Percentiles rank a stretch among this genome's conserved stretches.
These are phyloP conservation scores for Lophiostoma macrostomum DNA, from an alignment of 495 filamentous ascomycete genomes.

Conservation along the genomic window DNA sequence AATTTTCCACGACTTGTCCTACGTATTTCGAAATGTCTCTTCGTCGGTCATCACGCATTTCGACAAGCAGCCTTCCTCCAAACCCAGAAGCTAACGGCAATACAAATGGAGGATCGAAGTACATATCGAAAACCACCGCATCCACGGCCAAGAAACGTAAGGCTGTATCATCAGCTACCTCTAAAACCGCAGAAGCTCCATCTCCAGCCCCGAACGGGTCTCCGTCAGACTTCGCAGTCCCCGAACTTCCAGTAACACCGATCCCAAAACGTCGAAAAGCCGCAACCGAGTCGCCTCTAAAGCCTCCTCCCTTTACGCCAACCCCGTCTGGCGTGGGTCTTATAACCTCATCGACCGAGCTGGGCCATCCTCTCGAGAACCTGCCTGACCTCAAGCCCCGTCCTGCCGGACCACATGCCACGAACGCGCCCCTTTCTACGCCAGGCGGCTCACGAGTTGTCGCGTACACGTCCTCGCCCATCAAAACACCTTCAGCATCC, in stretches of 20 bases:
- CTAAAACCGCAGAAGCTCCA: background rate
- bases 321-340: constrained; percentile 19
- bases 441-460: constrained; percentile 70
- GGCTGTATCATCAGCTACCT: background rate
- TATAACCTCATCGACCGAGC: background rate
- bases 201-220: background rate
- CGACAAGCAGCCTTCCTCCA: constrained; percentile 3
- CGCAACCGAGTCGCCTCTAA: background rate
- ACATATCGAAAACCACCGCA: constrained; percentile 2
- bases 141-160: constrained; percentile 24
- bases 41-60: constrained; percentile 37
- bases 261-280: constrained; percentile 19
- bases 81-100: constrained; percentile 10
- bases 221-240: constrained; percentile 27
- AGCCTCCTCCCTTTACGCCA: constrained; percentile 17
- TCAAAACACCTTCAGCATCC: constrained; percentile 9
- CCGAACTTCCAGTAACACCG: constrained; percentile 12
- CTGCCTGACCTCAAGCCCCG: constrained; percentile 45
- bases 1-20: background rate
- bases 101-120: background rate
- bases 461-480: constrained; percentile 45
- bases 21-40: constrained; percentile 34
- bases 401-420: constrained; percentile 60
- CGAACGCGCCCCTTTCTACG: constrained; percentile 76
- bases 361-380: background rate